Evolutionary conservation across 2,329 filamentous ascomycete genomes (phyloP), one percentile per base, ranked within the genome.

Genomic region (Hansfordia pulvinata): DNA sequence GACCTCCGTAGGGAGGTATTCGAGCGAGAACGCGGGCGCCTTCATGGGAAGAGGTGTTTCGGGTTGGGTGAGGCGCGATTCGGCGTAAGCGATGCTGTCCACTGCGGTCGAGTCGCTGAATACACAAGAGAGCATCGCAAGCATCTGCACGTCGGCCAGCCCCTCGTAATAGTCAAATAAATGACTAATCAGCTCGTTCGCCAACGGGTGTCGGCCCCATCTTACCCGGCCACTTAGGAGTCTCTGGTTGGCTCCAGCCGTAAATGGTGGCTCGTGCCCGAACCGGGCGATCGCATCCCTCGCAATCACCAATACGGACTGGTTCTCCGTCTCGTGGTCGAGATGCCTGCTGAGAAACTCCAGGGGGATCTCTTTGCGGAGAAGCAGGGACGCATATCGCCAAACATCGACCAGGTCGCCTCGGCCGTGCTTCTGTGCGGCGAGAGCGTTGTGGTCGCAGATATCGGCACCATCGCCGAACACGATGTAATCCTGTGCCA

Each of bases 391-490:
- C 29, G 84, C 62, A 36, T 94, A 77, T 25, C 69, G 71, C 90
- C 90, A 98, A 6, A 93, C 69, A 38, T 84, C 72, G 15, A 79
- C 76, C 17, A 92, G 53, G 35, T 93, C 82, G 10, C 61, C 49
- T 35, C 72, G 68, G 4, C 77, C 81, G 38, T 78, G 65, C 35
- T 71, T 75, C 37, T 73, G 64, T 7, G 88, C 86, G 23, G 92
- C 73, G 2, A 56, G 54, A 7, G 85, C 82, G 48, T 98, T 98
- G 41, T 92, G 78, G 23, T 69, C 62, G 50, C 88, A 96, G 4
- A 93, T 73, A 19, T 78, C 69, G n/a, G 74, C 69, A 1, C 80
- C 78, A 33, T 85, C 74, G 4, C 85, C 85, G 46, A 90, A 86
- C 10, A 94, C 79, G 14, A 67, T 68, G 50, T 96, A 98, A 37